phyloP scores from a whole-genome alignment of 306 rosid species.

The Cucurbita ficifolia region DNA sequence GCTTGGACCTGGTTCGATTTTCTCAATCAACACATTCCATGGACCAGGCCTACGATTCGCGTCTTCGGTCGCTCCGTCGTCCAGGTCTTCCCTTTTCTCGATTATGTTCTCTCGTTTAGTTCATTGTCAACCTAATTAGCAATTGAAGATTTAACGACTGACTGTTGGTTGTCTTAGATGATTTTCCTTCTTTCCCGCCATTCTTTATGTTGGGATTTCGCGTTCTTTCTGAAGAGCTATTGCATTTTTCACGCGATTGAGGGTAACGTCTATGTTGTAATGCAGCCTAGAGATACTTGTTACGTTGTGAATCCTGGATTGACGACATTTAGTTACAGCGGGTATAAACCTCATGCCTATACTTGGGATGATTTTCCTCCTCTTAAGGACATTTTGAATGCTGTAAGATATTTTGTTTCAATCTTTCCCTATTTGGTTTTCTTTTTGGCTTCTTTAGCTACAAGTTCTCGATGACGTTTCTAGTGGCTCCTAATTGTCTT shows the following conservation, averaged over 20 bases:
- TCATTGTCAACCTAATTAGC: background rate
- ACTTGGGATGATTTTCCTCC: slow-evolving; percentile 81
- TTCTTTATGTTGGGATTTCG: background rate
- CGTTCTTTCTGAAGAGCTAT: background rate
- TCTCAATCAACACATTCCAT: slow-evolving; percentile 48
- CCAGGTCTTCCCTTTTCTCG: slow-evolving; percentile 35
- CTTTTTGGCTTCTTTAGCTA: background rate
- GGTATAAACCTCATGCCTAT: slow-evolving; percentile 63
- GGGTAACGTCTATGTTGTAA: background rate
- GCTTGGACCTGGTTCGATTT: slow-evolving; percentile 72
- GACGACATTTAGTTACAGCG: slow-evolving; percentile 63
- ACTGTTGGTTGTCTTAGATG: background rate
- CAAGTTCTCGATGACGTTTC: background rate
- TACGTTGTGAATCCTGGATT: slow-evolving; percentile 79
- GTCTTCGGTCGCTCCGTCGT: slow-evolving; percentile 57
- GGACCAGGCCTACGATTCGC: slow-evolving; percentile 82
- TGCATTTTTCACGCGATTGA: background rate
- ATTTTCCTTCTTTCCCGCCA: background rate
- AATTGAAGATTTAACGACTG: background rate
- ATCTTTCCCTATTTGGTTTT: background rate
- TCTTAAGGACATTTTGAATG: slow-evolving; percentile 57
- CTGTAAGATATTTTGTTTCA: slow-evolving; percentile 27
- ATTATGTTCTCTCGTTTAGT: background rate
- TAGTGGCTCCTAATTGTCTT: background rate
- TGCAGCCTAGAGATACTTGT: slow-evolving; percentile 88